Evolutionary conservation across 2,329 filamentous ascomycete genomes (phyloP), one percentile per base, ranked within the genome.

Genomic region (Hymenoscyphus salicellus): DNA sequence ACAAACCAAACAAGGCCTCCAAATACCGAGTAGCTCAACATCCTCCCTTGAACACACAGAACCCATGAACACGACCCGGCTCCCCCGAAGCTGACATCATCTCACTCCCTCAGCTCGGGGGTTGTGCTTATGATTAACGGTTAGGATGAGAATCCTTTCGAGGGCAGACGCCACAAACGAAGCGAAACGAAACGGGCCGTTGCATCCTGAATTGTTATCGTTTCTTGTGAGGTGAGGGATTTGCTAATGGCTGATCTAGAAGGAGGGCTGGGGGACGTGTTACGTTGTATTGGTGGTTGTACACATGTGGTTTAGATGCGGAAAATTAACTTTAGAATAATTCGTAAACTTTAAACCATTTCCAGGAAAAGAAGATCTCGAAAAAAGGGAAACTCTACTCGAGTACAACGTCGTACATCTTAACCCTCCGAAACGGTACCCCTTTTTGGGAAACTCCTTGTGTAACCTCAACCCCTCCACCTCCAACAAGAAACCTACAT

Each of bases 161-260:
- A 52, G 46, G 46, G 28, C 28, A 30, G 16, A 49, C 43, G 43
- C 43, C 43, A 56, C 55, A 30, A 33, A 26, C 30, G 23, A n/a
- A 30, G 56, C 56, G 36, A 58, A 58, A 58, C 32, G 36, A 58
- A 58, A 58, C 56, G 56, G 32, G 30, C 30, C 56, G 30, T 41
- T 41, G 56, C 36, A 20, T n/a, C 46, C 46, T 52, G 46, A 41
- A 38, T 26, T 30, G 20, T 38, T 26, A 17, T 41, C n/a, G 11
- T 26, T 33, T 41, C 20, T 26, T 20, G 36, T 56, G 55, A 32
- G n/a, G 26, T 20, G 26, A 56, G 55, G 55, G 55, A 20, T 30
- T 10, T 55, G 52, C 16, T n/a, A 28, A 32, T 32, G 26, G 55
- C 5, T 33, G 16, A 33, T 56, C 28, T 33, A 33, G 55, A 56